These are phyloP conservation scores for Suillus subluteus DNA, from an alignment of 768 basidiomycete genomes.

Conservation along the genomic window DNA sequence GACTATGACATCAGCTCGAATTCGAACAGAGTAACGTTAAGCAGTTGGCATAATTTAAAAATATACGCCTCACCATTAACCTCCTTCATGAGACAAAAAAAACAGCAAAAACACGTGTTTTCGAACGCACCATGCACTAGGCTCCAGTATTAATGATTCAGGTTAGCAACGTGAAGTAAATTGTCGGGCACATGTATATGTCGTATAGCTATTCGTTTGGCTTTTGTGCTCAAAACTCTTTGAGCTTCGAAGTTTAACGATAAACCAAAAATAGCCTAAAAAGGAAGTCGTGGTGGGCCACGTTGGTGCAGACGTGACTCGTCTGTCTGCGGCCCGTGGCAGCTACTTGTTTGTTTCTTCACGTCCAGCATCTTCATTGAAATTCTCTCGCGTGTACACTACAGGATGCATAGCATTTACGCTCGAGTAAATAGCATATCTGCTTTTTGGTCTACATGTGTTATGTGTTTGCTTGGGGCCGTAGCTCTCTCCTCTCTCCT, in stretches of 20 bases:
- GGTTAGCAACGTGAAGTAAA: neutral
- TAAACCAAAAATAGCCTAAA: neutral
- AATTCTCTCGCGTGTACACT: neutral
- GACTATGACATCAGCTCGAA: neutral
- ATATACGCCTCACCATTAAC: neutral
- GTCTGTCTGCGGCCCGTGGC: neutral
- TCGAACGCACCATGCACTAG: neutral
- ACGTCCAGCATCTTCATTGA: no score
- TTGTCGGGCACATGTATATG: neutral
- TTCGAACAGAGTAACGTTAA: neutral
- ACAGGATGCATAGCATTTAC: slow-evolving; percentile 68
- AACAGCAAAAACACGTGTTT: neutral
- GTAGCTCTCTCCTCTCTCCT: slow-evolving; percentile 77
- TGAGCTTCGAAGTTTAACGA: neutral
- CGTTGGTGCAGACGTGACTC: neutral
- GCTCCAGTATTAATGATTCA: neutral
- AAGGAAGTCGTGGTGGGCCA: slow-evolving; percentile 7
- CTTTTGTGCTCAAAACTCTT: no score
- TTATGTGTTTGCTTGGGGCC: slow-evolving; percentile 69
- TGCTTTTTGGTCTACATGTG: slow-evolving; percentile 72
- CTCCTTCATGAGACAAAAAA: slow-evolving; percentile 1
- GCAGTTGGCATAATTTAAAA: neutral
- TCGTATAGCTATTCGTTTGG: neutral
- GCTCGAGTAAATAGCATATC: slow-evolving; percentile 76
- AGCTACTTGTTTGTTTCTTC: neutral